Evolutionary conservation across 164 flowering plant species (phyloP).

Genomic region (Aristolochia fimbriata): DNA sequence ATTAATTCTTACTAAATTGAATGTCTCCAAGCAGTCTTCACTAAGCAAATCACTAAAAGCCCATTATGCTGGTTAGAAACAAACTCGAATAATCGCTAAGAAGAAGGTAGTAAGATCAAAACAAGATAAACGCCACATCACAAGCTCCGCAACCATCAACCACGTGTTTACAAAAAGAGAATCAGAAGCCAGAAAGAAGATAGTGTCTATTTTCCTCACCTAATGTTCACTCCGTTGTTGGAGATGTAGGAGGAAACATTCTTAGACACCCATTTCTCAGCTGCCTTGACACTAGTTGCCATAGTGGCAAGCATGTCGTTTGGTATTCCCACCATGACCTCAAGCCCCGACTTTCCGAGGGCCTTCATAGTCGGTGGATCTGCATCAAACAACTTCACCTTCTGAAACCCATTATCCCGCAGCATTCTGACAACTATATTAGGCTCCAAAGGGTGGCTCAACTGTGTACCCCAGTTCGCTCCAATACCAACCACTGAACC

Average conservation of each 20-base stretch:
- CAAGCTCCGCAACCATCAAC: not conserved
- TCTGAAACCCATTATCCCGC: constrained; percentile 63
- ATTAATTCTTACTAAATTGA: too few relatives aligned
- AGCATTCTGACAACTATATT: constrained; percentile 52
- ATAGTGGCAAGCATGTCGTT: constrained; percentile 68
- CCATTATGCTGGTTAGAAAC: too few relatives aligned
- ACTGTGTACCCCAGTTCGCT: constrained; percentile 88
- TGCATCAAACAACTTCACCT: constrained; percentile 93
- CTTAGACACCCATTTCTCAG: constrained; percentile 78
- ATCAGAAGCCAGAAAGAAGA: not conserved
- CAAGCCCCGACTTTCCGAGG: constrained; percentile 45
- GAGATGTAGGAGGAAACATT: constrained; percentile 65
- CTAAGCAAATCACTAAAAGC: too few relatives aligned
- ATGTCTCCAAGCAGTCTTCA: too few relatives aligned
- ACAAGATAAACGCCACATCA: not conserved
- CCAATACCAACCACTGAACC: constrained; percentile 49
- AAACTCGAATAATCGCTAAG: too few relatives aligned
- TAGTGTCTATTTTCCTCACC: constrained; percentile 23
- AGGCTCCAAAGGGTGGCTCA: constrained; percentile 60
- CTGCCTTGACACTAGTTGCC: constrained; percentile 62
- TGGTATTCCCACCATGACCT: constrained; percentile 97
- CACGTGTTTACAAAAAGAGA: not conserved
- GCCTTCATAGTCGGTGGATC: constrained; percentile 47
- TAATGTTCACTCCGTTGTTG: constrained; percentile 47
- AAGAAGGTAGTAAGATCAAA: too few relatives aligned